Conservation (phyloP, 1,139 yeast species). For the Lodderomyces parapsilosis region DNA sequence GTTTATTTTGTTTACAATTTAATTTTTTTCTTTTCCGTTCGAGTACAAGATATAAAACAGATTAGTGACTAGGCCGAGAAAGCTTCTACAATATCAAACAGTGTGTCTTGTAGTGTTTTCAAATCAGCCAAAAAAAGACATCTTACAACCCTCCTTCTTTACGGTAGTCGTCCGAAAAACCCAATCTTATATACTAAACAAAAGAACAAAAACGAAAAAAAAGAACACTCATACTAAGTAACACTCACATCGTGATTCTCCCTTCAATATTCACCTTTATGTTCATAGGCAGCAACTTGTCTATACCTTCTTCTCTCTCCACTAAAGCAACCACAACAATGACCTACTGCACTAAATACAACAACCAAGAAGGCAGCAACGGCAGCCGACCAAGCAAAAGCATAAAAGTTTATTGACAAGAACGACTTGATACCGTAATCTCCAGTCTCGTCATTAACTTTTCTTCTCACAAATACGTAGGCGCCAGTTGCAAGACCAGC, state of each 20-base stretch:
- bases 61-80: no score
- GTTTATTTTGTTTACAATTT: not conserved
- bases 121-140: no score
- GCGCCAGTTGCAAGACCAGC: slow-evolving; percentile 37
- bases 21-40: not conserved
- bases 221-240: no score
- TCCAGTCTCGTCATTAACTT: slow-evolving; percentile 30
- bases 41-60: no score
- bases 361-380: slow-evolving; percentile 37
- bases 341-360: slow-evolving; percentile 39
- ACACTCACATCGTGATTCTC: no score
- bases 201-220: not conserved
- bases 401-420: slow-evolving; percentile 43
- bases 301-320: slow-evolving; percentile 34
- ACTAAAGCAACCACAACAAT: slow-evolving; percentile 43
- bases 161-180: no score
- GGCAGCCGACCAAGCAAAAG: slow-evolving; percentile 42
- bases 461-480: slow-evolving; percentile 27
- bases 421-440: slow-evolving; percentile 36
- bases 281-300: slow-evolving; percentile 30
- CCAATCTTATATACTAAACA: not conserved
- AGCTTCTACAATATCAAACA: no score
- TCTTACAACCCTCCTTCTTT: no score
- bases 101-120: no score
- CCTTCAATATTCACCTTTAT: slow-evolving; percentile 13